These are phyloP conservation scores for Colletotrichum sp. DNA, from an alignment of 2,329 filamentous ascomycete genomes.

Conservation along the genomic window DNA sequence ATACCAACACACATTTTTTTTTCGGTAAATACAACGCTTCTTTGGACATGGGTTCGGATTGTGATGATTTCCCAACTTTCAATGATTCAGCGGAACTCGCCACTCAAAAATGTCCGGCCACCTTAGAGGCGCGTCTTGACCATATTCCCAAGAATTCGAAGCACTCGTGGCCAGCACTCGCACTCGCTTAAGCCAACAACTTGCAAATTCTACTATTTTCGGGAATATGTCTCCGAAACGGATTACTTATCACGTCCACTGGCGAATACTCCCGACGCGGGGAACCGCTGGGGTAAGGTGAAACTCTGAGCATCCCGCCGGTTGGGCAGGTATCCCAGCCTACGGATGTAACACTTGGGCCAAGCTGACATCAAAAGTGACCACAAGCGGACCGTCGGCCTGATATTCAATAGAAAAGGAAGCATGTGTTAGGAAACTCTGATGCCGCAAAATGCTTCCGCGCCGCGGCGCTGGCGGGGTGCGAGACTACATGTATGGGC, in stretches of 20 bases:
- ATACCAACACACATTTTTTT: neutral
- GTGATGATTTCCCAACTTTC: neutral
- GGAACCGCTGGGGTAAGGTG: neutral
- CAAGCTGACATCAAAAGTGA: neutral
- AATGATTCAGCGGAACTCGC: neutral
- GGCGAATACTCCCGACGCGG: neutral
- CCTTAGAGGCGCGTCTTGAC: neutral
- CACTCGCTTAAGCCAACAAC: neutral
- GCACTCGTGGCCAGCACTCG: neutral
- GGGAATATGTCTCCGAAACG: neutral
- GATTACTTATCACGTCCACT: neutral
- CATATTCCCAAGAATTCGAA: fast-evolving
- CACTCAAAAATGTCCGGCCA: fast-evolving
- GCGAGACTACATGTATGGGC: neutral
- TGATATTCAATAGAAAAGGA: neutral
- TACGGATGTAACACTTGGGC: neutral
- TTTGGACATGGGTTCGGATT: fast-evolving
- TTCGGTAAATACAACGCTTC: fast-evolving
- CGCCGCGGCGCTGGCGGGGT: neutral
- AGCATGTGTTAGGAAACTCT: neutral
- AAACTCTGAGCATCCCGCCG: neutral
- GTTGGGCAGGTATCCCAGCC: neutral
- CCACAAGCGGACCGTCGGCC: neutral
- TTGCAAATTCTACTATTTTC: neutral
- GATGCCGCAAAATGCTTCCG: neutral